Conservation (phyloP, 805 yeast genomes). For the Ogataea nonfermentans region DNA sequence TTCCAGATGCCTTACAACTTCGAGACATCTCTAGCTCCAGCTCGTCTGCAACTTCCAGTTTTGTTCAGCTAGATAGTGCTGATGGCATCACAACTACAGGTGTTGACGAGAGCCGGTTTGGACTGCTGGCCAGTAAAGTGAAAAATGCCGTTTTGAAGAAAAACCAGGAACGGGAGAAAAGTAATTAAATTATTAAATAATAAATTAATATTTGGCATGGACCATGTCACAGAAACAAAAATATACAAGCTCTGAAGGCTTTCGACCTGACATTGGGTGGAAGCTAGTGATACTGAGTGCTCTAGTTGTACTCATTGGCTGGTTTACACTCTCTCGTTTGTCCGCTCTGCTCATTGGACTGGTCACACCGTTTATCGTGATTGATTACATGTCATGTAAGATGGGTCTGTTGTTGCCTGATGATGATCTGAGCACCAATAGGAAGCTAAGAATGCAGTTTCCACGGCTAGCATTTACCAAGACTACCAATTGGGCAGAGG, state of each 20-base stretch:
- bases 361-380: neutral
- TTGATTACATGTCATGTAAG: constrained; percentile 12
- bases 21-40: constrained; percentile 12
- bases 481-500: constrained; percentile 32
- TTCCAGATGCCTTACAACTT: constrained; percentile 32
- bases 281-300: neutral
- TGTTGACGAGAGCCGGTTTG: constrained; percentile 1
- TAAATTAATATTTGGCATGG: constrained; percentile 2
- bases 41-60: constrained; percentile 14
- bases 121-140: constrained; percentile 15
- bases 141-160: constrained; percentile 28
- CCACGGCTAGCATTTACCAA: constrained; percentile 27
- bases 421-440: neutral
- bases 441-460: constrained; percentile 11
- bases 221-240: neutral
- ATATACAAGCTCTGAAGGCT: neutral
- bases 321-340: neutral
- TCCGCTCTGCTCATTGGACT: constrained; percentile 1
- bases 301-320: neutral
- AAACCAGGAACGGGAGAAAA: constrained; percentile 16
- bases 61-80: constrained; percentile 16
- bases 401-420: neutral
- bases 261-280: neutral
- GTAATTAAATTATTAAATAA: constrained; percentile 1
- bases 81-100: constrained; percentile 6